Base-by-base conservation (phyloP, 768 basidiomycete species). In the Fomitopsis serialis region DNA sequence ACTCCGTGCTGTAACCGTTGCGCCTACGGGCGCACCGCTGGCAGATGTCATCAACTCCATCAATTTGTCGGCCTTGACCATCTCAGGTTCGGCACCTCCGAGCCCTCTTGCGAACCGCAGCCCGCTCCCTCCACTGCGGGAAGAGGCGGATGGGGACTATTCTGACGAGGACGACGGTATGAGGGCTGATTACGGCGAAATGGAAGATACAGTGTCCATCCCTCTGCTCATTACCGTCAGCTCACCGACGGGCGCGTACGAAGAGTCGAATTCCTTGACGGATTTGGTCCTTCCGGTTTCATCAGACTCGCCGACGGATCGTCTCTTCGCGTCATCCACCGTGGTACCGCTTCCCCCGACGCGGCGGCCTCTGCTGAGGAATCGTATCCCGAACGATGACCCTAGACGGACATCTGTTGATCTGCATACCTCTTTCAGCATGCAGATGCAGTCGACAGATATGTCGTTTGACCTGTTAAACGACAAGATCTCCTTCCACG, bases 401-500 rank as follows among this genome's bases (percentile, higher is more conserved):
- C 61, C 63, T 1, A 63, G 63, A n/a, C 63, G 70, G 10, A 44
- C 51, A 10, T 71, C 70, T 2, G 62, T 70, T 37, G 70, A 71
- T 51, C 56, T 71, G 23, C 67, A 71, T 21, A 63, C 70, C 25
- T 69, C 69, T 1, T 70, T 71, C 57, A 64, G 64, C 50, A 56
- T 69, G 45, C 70, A 69, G 37, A 56, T 71, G 49, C 64, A 69
- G 48, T 67, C 63, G 10, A 58, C 60, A 2, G 70, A 71, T 13
- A 64, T 67, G 58, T 69, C 68, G 11, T 71, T 71, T 24, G 68
- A 71, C 50, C 55, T 70, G 35, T 49, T 71, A 29, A 71, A 71
- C 55, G 70, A 71, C 56, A 65, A 63, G 52, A 65, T 71, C 22
- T 69, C 70, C 11, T 70, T 71, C 59, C 53, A 61, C 4, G 64